phyloP scores from a whole-genome alignment of 805 yeast species.

The Yamadazyma paraphyllophila region DNA sequence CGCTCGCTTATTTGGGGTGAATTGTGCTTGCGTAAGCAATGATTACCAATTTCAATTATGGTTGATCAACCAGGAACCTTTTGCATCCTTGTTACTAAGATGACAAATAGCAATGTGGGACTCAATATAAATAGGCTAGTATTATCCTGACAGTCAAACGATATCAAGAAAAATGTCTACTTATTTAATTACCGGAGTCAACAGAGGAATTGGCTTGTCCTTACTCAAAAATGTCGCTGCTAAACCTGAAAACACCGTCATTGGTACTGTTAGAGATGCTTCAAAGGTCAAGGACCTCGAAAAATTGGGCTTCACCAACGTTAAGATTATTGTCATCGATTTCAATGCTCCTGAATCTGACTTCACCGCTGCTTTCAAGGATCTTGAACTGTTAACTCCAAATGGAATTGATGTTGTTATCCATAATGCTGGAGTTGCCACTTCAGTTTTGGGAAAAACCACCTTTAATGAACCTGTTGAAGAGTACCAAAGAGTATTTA shows the following conservation, averaged over 20 bases:
- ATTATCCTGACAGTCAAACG: background rate
- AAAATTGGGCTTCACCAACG: constrained; percentile 4
- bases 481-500: background rate
- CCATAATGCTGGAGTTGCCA: constrained; percentile 28
- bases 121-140: too few species aligned
- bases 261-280: constrained; percentile 23
- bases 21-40: too few species aligned
- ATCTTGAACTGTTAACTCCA: constrained; percentile 14
- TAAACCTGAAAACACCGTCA: constrained; percentile 18
- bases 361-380: constrained; percentile 13
- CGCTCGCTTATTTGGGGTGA: too few species aligned
- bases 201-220: constrained; percentile 40
- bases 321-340: constrained; percentile 8
- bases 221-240: constrained; percentile 23
- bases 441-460: background rate
- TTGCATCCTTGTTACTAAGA: too few species aligned
- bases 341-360: constrained; percentile 5
- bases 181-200: constrained; percentile 40
- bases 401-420: constrained; percentile 36
- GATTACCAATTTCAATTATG: too few species aligned
- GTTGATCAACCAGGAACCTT: too few species aligned
- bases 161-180: constrained; percentile 1
- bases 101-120: too few species aligned
- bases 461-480: background rate
- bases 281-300: constrained; percentile 14